Evolutionary conservation across 176 grass and related monocot species (phyloP), one percentile per base, ranked within the genome.

Genomic region (Zoysia japonica): DNA sequence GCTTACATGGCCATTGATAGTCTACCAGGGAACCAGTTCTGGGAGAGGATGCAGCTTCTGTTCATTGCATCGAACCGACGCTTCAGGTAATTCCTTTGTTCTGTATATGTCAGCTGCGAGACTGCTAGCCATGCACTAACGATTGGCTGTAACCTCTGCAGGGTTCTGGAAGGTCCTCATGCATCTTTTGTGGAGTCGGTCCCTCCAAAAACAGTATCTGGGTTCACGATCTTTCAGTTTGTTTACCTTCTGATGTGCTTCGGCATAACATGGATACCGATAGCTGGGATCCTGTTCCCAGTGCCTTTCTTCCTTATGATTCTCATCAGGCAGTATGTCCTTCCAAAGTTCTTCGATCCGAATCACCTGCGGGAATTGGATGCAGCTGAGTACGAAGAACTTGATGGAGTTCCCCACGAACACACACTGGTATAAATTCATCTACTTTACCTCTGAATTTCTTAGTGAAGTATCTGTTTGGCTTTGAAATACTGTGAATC

Each of bases 21-120:
- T 81, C 83, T 98, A 68, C 95, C 95, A 78, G 95, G 95, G 75
- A 98, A 92, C 78, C 95, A 98, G 63, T 94, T 98, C 82, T 98
- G 87, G 91, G 95, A 94, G 84, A 94, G 95, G 78, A 89, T 89
- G 20, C 57, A 76, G 17, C 87, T 98, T 84, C 72, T 98, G 17
- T 90, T 94, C 74, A 46, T 98, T 48, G 50, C 89, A 78, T 68
- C 88, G 68, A 53, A 78, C 49, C 92, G 95, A 39, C 92, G 83
- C 52, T 90, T 80, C 85, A 94, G 90, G 94, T 97, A 92, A 84
- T 76, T 38, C 66, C 37, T 74, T 49, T 77, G 43, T 84, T 41
- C 71, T 65, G 6, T 35, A 68, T 73, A 46, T 45, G 47, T 56
- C 17, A 57, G 17, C 55, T 39, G 7, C 10, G 47, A 63, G 59